Evolutionary conservation across 1,139 yeast species (phyloP).

Genomic region (Meyerozyma athensensis): DNA sequence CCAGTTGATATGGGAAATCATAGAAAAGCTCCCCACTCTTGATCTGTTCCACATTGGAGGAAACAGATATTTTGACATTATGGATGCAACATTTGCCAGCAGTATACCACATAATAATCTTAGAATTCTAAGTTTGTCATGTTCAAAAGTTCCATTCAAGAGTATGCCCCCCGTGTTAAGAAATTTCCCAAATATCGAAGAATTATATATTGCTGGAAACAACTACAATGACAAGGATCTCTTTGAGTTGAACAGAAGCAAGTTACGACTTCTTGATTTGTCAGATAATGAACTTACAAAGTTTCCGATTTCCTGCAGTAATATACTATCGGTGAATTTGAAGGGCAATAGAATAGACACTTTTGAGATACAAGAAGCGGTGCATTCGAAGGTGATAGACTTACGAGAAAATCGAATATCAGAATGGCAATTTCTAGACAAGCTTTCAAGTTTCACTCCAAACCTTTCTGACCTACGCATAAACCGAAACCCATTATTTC

Average conservation of each 20-base stretch:
- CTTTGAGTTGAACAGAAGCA: slow-evolving; percentile 1
- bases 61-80: slow-evolving; percentile 41
- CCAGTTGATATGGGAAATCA: slow-evolving; percentile 32
- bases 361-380: neutral
- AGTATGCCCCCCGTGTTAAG: slow-evolving; percentile 18
- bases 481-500: slow-evolving; percentile 49
- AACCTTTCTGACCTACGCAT: slow-evolving; percentile 41
- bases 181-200: slow-evolving; percentile 40
- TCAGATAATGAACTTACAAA: slow-evolving; percentile 37
- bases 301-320: slow-evolving; percentile 22
- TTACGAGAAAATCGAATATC: slow-evolving; percentile 43
- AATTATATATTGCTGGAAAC: slow-evolving; percentile 49
- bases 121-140: slow-evolving; percentile 12
- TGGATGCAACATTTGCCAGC: slow-evolving; percentile 1
- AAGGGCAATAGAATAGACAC: slow-evolving; percentile 23
- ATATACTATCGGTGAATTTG: slow-evolving; percentile 16
- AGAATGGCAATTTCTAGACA: slow-evolving; percentile 49
- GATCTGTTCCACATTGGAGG: slow-evolving; percentile 55
- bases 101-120: slow-evolving; percentile 2
- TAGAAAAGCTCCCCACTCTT: slow-evolving; percentile 32
- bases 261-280: slow-evolving; percentile 33
- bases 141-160: slow-evolving; percentile 10
- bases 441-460: slow-evolving; percentile 27
- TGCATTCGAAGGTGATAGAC: slow-evolving; percentile 27
- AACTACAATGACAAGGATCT: slow-evolving; percentile 23